A percentile compares a stretch with the other conserved stretches of the same genome.
Evolutionary conservation across 768 basidiomycete genomes (phyloP).

Genomic region (Galerina marginata): DNA sequence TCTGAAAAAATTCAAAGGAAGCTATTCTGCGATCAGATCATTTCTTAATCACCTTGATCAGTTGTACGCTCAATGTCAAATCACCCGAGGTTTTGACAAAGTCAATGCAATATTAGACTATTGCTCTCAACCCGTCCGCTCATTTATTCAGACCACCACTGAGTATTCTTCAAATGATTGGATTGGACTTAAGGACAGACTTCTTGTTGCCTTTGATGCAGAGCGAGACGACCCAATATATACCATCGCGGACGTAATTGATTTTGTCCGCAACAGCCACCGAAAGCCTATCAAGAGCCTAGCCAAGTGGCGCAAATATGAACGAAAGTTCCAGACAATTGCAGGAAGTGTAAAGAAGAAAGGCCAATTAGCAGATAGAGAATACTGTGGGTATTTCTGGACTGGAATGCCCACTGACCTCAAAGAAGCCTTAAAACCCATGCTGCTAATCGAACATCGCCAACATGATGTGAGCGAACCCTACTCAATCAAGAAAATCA

Average conservation of each 20-base stretch:
- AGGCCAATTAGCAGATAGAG: not conserved
- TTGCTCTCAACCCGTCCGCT: not conserved
- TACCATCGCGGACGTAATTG: not conserved
- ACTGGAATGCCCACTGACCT: slow-evolving; percentile 4
- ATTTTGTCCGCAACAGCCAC: not conserved
- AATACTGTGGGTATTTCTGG: slow-evolving; percentile 16
- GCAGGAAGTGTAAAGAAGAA: slow-evolving; percentile 4
- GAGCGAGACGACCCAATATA: not conserved
- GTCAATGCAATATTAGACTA: not conserved
- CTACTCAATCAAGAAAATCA: not conserved
- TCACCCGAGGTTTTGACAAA: not conserved
- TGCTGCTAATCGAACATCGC: not conserved
- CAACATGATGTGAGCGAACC: slow-evolving; percentile 7
- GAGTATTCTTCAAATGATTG: not conserved
- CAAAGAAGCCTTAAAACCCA: not conserved
- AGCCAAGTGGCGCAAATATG: slow-evolving; percentile 14
- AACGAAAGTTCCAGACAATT: not conserved
- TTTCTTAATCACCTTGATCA: slow-evolving; percentile 1
- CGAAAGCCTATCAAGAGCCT: not conserved
- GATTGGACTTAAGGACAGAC: not conserved
- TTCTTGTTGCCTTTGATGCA: slow-evolving; percentile 7
- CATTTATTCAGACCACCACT: not conserved
- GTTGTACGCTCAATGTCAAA: not conserved
- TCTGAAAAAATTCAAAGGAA: not conserved
- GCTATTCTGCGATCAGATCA: not conserved